Base-by-base conservation (phyloP, 2,329 filamentous ascomycete species). In the Alternaria longipes region DNA sequence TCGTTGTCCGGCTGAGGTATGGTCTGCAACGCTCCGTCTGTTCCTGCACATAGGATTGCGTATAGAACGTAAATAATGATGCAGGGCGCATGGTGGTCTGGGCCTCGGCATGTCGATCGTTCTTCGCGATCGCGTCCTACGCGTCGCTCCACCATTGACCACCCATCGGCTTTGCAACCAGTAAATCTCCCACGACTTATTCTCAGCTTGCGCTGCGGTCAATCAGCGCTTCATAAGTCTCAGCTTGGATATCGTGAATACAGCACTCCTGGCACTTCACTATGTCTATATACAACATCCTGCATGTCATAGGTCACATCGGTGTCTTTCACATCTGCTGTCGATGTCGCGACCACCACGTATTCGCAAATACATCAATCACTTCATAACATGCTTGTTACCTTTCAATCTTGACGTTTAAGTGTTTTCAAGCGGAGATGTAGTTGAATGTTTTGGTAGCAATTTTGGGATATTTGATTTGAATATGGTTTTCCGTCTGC, bases 1-100 rank as follows among this genome's bases (percentile, higher is more conserved):
- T 24, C 18, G 8, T 16, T 14, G 20, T 16, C 16, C 20, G 18
- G 14, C 12, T 7, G 18, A 28, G 8, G 18, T 24, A 16, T 36
- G 18, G 30, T 24, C 8, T 6, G 18, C 18, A 9, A 49, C 18
- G 18, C 18, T 34, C 20, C 12, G 18, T 34, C n/a, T 12, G 18
- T 49, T 30, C 68, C 68, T 74, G 1, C 62, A 72, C 49, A 57
- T 18, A 24, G 20, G 30, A 7, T 36, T 18, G 45, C 18, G 45
- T 32, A 11, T 16, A 18, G 28, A 9, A 16, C 30, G 14, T 6
- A 30, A 49, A 49, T 12, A 20, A 49, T n/a, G 46, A 49, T 18
- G 45, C 45, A 49, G 30, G 18, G 30, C 30, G 46, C 12, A 18
- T 22, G 18, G 30, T 49, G 46, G 20, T 22, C 12, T 42, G 40